phyloP scores from a whole-genome alignment of 805 yeast genomes.

The Kregervanrija fluxuum region DNA sequence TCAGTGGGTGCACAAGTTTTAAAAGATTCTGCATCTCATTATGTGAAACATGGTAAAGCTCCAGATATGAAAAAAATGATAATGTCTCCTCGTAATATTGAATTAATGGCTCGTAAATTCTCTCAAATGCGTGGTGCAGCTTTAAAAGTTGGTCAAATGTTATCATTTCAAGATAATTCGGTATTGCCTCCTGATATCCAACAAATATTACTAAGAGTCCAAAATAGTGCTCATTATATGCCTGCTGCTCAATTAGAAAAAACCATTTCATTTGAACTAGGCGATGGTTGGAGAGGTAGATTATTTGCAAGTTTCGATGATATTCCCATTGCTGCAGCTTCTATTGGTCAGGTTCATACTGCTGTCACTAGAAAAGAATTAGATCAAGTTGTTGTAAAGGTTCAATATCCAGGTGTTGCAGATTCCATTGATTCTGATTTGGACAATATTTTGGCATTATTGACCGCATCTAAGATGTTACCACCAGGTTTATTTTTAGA shows the following conservation, averaged over 20 bases:
- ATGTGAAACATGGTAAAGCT: constrained; percentile 39
- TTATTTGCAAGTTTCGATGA: constrained; percentile 71
- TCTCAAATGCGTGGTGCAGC: constrained; percentile 99
- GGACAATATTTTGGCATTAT: constrained; percentile 70
- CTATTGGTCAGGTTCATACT: constrained; percentile 92
- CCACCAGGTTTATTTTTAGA: constrained; percentile 92
- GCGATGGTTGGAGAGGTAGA: constrained; percentile 67
- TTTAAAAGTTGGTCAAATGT: constrained; percentile 90
- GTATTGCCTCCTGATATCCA: constrained; percentile 82
- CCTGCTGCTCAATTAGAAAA: constrained; percentile 83
- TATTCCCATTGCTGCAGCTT: constrained; percentile 93
- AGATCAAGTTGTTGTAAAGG: constrained; percentile 83
- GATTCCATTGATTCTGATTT: constrained; percentile 90
- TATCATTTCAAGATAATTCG: constrained; percentile 87
- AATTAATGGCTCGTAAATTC: constrained; percentile 79
- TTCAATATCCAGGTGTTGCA: constrained; percentile 96
- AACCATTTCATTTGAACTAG: constrained; percentile 67
- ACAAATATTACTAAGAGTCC: constrained; percentile 73
- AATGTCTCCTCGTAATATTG: constrained; percentile 76
- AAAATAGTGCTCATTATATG: constrained; percentile 94
- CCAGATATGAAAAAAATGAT: constrained; percentile 52
- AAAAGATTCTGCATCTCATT: constrained; percentile 64
- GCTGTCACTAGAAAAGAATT: constrained; percentile 59
- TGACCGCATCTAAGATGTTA: constrained; percentile 78
- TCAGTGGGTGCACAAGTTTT: constrained; percentile 83